These are phyloP conservation scores for Tremella fuciformis DNA, from an alignment of 768 basidiomycete genomes.

Conservation along the genomic window DNA sequence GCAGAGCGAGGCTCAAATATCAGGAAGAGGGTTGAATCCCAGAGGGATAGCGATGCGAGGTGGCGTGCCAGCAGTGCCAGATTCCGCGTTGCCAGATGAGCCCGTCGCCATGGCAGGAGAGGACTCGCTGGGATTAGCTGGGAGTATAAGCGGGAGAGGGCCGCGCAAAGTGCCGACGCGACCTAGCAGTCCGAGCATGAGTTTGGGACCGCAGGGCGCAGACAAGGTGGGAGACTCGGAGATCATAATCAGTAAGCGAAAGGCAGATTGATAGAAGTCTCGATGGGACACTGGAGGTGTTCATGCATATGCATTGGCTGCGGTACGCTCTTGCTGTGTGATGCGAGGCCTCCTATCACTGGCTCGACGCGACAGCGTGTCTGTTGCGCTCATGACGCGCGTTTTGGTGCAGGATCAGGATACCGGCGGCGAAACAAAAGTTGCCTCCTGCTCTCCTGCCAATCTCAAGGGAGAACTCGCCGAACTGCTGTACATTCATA, in stretches of 20 bases:
- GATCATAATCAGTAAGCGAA: conserved; percentile 15
- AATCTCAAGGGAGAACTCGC: too few species aligned
- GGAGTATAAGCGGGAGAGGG: neutral
- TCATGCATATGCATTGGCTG: too few species aligned
- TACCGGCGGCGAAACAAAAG: too few species aligned
- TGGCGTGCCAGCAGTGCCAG: conserved; percentile 17
- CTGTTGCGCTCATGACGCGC: too few species aligned
- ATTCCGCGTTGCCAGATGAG: neutral
- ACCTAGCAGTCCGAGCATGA: conserved; percentile 7
- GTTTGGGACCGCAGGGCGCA: conserved; percentile 18
- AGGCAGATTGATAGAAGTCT: conserved; percentile 18
- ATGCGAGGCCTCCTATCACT: too few species aligned
- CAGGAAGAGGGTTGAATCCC: conserved; percentile 16
- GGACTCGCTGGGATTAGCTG: neutral
- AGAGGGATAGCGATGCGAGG: conserved; percentile 26
- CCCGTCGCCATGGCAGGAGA: conserved; percentile 1
- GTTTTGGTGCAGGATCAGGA: too few species aligned
- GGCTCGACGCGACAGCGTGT: too few species aligned
- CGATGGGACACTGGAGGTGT: too few species aligned
- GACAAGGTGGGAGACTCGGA: conserved; percentile 15
- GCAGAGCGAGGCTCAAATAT: conserved; percentile 22
- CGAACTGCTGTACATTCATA: too few species aligned
- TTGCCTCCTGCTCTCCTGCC: too few species aligned
- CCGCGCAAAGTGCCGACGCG: neutral
- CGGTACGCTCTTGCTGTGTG: too few species aligned